Evolutionary conservation across 2,329 filamentous ascomycete genomes (phyloP).

Genomic region (Acarospora socialis): DNA sequence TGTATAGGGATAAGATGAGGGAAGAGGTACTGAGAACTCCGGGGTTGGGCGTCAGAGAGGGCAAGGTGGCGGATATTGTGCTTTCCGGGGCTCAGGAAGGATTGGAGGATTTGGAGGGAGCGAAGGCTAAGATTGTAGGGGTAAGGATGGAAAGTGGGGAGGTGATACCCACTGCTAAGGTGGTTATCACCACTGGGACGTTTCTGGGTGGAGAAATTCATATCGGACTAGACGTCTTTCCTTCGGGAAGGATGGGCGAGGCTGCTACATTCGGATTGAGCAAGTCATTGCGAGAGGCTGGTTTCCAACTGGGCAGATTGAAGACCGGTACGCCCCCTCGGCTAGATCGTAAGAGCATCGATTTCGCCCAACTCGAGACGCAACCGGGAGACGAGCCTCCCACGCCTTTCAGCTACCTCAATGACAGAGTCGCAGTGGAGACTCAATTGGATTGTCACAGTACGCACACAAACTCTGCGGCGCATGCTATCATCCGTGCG

Average conservation of each 20-base stretch:
- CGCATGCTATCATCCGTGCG: conserved; percentile 69
- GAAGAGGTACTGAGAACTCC: conserved; percentile 67
- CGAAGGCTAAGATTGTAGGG: conserved; percentile 62
- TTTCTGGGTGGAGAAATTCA: conserved; percentile 95
- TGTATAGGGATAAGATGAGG: conserved; percentile 85
- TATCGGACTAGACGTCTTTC: conserved; percentile 71
- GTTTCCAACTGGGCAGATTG: conserved; percentile 74
- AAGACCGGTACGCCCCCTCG: conserved; percentile 95
- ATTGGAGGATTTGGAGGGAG: conserved; percentile 31
- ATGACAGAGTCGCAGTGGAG: conserved; percentile 60
- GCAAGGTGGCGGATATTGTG: conserved; percentile 86
- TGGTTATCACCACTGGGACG: conserved; percentile 92
- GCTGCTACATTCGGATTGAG: conserved; percentile 84
- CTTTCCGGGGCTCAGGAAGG: conserved; percentile 39
- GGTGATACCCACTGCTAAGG: conserved; percentile 61
- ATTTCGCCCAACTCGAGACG: conserved; percentile 55
- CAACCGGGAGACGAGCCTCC: conserved; percentile 78
- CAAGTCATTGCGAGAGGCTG: conserved; percentile 75
- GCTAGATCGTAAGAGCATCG: conserved; percentile 66
- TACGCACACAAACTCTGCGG: conserved; percentile 70
- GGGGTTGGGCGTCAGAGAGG: conserved; percentile 67
- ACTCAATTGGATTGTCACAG: conserved; percentile 75
- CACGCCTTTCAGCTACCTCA: conserved; percentile 81
- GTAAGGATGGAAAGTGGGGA: conserved; percentile 79
- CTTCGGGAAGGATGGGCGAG: conserved; percentile 85